Evolutionary conservation across 805 yeast genomes (phyloP), one percentile per base, ranked within the genome.

Genomic region (Wickerhamiella brachini): DNA sequence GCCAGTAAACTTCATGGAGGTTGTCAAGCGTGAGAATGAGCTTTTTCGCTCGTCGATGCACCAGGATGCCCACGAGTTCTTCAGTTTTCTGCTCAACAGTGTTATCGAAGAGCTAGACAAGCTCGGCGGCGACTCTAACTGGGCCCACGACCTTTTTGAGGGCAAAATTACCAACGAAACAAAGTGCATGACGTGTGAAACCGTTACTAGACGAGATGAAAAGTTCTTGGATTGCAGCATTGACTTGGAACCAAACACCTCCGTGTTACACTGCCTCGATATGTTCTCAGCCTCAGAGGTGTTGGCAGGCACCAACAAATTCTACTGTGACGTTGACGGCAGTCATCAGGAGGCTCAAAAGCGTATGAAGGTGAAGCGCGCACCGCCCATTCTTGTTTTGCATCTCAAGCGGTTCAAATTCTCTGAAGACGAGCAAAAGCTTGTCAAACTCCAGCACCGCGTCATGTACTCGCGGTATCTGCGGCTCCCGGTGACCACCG

Each of bases 1-100:
- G 1, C 96, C 97, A 0, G 70, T 73, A 26, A 75, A 77, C 57
- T 75, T 93, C 47, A 77, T 93, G 44, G 82, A 79, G 45, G 81
- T 82, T 49, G 70, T 90, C 50, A 90, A 87, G 64, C 76, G 76
- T 51, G 89, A 85, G 57, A 93, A 90, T 63, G 85, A 81, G 58
- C 70, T 90, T 59, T 93, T 93, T 65, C 73, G 95, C 55, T 82
- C 87, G 52, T 80, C 85, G 44, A 89, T 88, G 95, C 98, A 93
- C 65, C 98, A 93, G 64, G 98, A 93, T 71, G 97, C 97, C 5
- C 98, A 93, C 67, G 98, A 93, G 68, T 93, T 93, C 66, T 74
- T 89, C 62, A 90, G 89, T 64, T 89, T 85, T 62, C 65, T 89
- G 57, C 71, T 93, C 49, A 93, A 93, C 65, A 88, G 85, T 55